These are phyloP conservation scores for Kregervanrija pseudodelftensis DNA, from an alignment of 805 yeast species.

Conservation along the genomic window DNA sequence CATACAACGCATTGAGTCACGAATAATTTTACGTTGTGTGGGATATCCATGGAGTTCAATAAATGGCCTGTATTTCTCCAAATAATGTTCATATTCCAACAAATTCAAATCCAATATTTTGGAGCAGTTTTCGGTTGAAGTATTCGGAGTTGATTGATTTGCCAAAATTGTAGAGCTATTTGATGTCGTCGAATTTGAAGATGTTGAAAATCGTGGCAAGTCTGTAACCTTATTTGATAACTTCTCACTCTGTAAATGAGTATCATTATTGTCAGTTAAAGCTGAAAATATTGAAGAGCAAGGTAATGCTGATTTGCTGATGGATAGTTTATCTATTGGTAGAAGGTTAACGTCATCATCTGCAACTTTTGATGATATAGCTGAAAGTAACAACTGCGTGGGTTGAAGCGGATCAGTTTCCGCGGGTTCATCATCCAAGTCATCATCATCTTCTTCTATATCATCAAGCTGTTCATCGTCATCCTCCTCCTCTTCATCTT, in stretches of 20 bases:
- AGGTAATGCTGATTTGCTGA: too few relatives aligned
- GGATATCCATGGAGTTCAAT: slow-evolving; percentile 11
- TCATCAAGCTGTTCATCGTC: slow-evolving; percentile 2
- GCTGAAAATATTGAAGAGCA: too few relatives aligned
- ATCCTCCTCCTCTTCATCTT: slow-evolving; percentile 24
- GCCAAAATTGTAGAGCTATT: background rate
- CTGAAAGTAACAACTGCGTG: background rate
- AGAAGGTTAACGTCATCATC: too few relatives aligned
- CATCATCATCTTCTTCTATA: slow-evolving; percentile 2
- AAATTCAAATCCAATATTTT: too few relatives aligned
- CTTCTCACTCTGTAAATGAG: too few relatives aligned
- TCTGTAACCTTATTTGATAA: too few relatives aligned
- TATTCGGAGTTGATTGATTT: slow-evolving; percentile 3
- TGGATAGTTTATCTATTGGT: too few relatives aligned
- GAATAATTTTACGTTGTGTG: slow-evolving; percentile 20
- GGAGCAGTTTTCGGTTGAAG: slow-evolving; percentile 1
- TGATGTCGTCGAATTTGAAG: background rate
- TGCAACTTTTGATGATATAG: too few relatives aligned
- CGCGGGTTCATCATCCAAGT: slow-evolving; percentile 1
- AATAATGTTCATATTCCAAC: background rate
- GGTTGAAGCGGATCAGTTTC: background rate
- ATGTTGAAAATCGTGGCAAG: background rate
- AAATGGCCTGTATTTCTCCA: background rate
- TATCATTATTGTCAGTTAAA: too few relatives aligned
- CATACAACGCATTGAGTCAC: slow-evolving; percentile 31